phyloP scores from a whole-genome alignment of 2,329 filamentous ascomycete species.

The Xylaria sp. region DNA sequence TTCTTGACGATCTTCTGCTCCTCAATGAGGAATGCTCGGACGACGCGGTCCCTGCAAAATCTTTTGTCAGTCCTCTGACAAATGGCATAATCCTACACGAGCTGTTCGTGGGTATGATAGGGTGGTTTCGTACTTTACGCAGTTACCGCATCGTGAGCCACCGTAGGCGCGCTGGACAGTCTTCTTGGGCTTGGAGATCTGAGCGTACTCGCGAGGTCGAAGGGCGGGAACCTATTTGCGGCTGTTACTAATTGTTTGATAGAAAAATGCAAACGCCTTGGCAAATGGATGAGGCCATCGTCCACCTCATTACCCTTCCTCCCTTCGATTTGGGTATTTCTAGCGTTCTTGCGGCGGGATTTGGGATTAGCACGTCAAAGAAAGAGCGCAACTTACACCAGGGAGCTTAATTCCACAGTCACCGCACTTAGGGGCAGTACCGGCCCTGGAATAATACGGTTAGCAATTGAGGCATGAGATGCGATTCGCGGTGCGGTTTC shows the following conservation, averaged over 20 bases:
- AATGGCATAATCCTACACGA: not conserved
- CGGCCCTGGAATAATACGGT: conserved; percentile 54
- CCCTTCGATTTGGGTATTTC: not conserved
- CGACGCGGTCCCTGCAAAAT: conserved; percentile 75
- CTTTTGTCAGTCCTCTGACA: conserved; percentile 12
- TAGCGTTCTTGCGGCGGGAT: not conserved
- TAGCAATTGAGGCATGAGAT: not conserved
- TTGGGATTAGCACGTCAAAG: not conserved
- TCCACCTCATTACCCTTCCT: not conserved
- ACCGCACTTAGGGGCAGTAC: conserved; percentile 97
- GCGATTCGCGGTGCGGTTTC: not conserved
- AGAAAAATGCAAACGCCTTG: not conserved
- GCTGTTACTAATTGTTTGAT: conserved; percentile 9
- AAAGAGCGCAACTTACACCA: conserved; percentile 75
- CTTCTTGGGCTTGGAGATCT: conserved; percentile 98
- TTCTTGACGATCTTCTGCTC: conserved; percentile 99
- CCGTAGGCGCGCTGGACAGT: conserved; percentile 98
- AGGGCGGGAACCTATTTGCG: conserved; percentile 82
- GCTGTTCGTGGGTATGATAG: not conserved
- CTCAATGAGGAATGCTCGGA: conserved; percentile 98
- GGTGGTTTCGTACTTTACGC: conserved; percentile 66
- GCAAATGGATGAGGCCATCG: not conserved
- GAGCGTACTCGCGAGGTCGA: conserved; percentile 95
- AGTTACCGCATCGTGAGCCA: conserved; percentile 97
- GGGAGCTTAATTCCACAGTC: conserved; percentile 98